A percentile compares a stretch with the other conserved stretches of the same genome.
Conservation (phyloP, 2,329 filamentous ascomycete genomes). For the Penicillium brevicompactum region DNA sequence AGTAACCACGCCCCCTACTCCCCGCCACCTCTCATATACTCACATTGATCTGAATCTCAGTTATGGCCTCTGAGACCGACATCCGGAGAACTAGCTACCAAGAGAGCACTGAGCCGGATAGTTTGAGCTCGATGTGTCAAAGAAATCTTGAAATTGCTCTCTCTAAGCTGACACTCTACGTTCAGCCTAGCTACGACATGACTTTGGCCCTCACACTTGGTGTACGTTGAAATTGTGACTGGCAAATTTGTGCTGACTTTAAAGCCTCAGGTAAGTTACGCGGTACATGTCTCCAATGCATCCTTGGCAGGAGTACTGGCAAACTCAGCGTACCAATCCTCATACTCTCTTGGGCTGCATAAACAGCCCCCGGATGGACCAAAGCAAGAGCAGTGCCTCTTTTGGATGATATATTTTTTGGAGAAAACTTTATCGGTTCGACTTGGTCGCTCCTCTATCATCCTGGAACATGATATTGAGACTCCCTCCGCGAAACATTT, state of each 20-base stretch:
- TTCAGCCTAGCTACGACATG: slow-evolving; percentile 10
- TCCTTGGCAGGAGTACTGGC: slow-evolving; percentile 6
- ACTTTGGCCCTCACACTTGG: slow-evolving; percentile 12
- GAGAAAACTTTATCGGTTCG: slow-evolving; percentile 11
- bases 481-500: not conserved
- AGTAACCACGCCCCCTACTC: not conserved
- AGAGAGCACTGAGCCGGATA: not conserved
- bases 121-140: slow-evolving; percentile 2
- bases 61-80: not conserved
- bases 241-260: not conserved
- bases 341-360: slow-evolving; percentile 6
- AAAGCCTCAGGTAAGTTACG: not conserved
- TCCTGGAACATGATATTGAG: slow-evolving; percentile 12
- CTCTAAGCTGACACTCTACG: slow-evolving; percentile 4
- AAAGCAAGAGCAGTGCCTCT: slow-evolving; percentile 5
- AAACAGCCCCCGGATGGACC: not conserved
- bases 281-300: slow-evolving; percentile 7
- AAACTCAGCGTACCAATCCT: slow-evolving; percentile 8
- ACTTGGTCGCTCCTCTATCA: slow-evolving; percentile 8
- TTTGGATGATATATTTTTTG: slow-evolving; percentile 12
- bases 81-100: not conserved
- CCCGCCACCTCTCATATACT: not conserved
- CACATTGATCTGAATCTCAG: not conserved
- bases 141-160: slow-evolving; percentile 11
- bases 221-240: not conserved